Percentiles rank a stretch among this genome's conserved stretches.
Conservation (phyloP, 108 stramenopile genomes). For the Skeletonema tropicum region DNA sequence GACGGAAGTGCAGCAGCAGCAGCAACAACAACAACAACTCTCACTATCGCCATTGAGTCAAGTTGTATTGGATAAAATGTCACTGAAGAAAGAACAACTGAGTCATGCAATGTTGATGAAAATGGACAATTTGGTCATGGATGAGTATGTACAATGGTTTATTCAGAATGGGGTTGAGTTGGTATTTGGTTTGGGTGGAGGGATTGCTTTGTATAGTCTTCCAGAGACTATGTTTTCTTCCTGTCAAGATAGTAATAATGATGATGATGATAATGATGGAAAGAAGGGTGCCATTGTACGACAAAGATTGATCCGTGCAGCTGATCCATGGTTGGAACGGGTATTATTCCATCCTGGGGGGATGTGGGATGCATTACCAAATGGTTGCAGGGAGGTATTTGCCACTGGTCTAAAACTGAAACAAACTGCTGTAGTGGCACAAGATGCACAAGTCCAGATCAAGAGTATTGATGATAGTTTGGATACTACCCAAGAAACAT, state of each 20-base stretch:
- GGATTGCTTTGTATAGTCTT: conserved; percentile 32
- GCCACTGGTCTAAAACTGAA: neutral
- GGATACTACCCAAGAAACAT: conserved; percentile 15
- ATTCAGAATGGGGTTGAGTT: conserved; percentile 15
- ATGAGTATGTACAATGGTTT: conserved; percentile 22
- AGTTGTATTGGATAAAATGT: no score
- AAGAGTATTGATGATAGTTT: conserved; percentile 16
- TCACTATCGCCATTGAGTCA: conserved; percentile 5
- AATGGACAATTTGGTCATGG: conserved; percentile 32
- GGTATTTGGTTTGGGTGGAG: conserved; percentile 18
- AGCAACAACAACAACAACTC: neutral
- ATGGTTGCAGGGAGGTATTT: conserved; percentile 24
- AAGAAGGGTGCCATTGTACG: conserved; percentile 2
- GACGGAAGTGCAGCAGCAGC: neutral
- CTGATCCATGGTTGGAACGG: conserved; percentile 37
- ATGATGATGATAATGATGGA: neutral
- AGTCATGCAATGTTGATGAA: neutral
- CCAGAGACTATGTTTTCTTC: conserved; percentile 22
- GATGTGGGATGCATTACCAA: conserved; percentile 25
- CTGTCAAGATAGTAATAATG: neutral
- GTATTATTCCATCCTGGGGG: conserved; percentile 37
- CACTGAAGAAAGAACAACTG: neutral
- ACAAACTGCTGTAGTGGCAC: neutral
- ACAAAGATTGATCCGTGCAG: conserved; percentile 28
- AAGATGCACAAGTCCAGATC: neutral